These are phyloP conservation scores for Persicaria maculosa DNA, from an alignment of 148 eudicot species.

Conservation along the genomic window DNA sequence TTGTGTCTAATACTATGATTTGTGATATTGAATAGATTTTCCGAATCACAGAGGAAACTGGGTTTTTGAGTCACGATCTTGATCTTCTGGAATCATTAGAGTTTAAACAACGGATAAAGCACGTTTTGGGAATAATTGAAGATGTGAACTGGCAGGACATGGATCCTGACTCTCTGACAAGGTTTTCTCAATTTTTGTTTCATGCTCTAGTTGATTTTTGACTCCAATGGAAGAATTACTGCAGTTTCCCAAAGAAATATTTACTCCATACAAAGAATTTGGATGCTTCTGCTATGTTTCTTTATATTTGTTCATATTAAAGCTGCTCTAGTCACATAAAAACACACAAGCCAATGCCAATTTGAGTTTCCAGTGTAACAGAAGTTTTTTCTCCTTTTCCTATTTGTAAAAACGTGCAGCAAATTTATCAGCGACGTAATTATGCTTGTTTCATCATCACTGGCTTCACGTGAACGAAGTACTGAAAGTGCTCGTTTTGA, in stretches of 20 bases:
- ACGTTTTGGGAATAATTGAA: slow-evolving; percentile 61
- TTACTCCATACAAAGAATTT: not conserved
- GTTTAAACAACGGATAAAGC: slow-evolving; percentile 83
- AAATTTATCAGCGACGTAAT: slow-evolving; percentile 78
- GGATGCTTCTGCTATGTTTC: not conserved
- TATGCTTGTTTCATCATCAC: slow-evolving; percentile 76
- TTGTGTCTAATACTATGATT: slow-evolving; percentile 7
- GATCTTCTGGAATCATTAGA: slow-evolving; percentile 78
- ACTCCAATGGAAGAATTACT: not conserved
- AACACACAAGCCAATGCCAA: not conserved
- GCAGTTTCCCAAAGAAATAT: not conserved
- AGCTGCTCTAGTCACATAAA: not conserved
- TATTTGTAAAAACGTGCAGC: slow-evolving; percentile 36
- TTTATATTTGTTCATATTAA: not conserved
- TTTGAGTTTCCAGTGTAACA: not conserved
- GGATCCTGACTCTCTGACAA: slow-evolving; percentile 86
- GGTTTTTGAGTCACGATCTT: slow-evolving; percentile 78
- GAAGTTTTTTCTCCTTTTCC: not conserved
- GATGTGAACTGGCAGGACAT: slow-evolving; percentile 70
- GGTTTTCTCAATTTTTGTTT: slow-evolving; percentile 33
- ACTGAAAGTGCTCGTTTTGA: slow-evolving; percentile 91
- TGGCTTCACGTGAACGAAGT: slow-evolving; percentile 63
- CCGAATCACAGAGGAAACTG: slow-evolving; percentile 31
- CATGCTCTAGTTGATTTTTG: not conserved
- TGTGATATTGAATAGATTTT: slow-evolving; percentile 39